Evolutionary conservation across 129 eudicot genomes (phyloP), one percentile per base, ranked within the genome.

Genomic region (Centella asiatica): DNA sequence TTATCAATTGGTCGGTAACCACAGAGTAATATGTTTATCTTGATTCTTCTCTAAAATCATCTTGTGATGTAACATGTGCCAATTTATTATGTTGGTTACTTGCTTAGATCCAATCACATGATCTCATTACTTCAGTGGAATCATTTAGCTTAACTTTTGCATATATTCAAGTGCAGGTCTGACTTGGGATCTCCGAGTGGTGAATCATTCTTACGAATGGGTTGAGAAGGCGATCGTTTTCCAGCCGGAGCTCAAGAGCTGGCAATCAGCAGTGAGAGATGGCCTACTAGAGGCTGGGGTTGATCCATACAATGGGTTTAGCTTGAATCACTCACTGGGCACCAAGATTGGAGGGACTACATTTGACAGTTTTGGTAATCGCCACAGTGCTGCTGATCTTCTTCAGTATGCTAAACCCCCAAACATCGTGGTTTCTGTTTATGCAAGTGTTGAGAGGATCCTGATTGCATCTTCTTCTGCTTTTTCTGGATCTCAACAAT

Each of bases 311-410:
- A 51, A 76, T 1, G 94, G 83, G 7, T 85, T 70, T 51, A 78
- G 32, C 55, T 69, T 78, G 27, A 78, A 86, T 19, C 97, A 85
- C 20, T 33, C 74, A 4, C 5, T 72, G 15, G 97, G 97, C 8
- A 89, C 95, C 55, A 89, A 89, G 70, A 85, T 89, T 22, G 90
- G 95, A 11, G 97, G 97, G 15, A 77, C 97, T 0, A 89, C 95
- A 0, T 89, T 85, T 25, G 90, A 89, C 61, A 68, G 70, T 65
- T 71, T 77, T 34, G 95, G 94, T 1, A 70, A 63, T 31, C 50
- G 96, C 26, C 87, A 85, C 46, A 82, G 83, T 39, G 89, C 94
- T 6, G 96, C 87, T 0, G 97, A 89, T 54, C 85, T 89, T 15
- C 59, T 89, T 44, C 78, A 49, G 52, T 56, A 72, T 61, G 95